Evolutionary conservation across 768 basidiomycete genomes (phyloP).

Genomic region (Tricholoma matsutake): DNA sequence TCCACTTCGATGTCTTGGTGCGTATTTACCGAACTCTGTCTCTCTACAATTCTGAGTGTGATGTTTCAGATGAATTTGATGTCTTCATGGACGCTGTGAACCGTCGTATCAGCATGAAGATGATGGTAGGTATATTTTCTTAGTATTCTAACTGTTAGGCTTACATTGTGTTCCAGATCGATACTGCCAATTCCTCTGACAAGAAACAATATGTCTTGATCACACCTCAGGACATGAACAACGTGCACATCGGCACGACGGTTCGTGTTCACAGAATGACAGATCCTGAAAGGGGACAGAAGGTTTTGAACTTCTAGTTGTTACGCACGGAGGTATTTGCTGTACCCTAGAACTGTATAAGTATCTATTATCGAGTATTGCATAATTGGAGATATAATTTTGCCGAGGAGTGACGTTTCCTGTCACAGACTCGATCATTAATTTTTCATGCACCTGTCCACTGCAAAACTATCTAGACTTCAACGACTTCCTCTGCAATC

Average conservation of each 20-base stretch:
- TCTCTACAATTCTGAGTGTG: conserved; percentile 1
- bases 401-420: too few relatives aligned
- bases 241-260: conserved; percentile 59
- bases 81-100: conserved; percentile 97
- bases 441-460: not conserved
- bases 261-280: conserved; percentile 77
- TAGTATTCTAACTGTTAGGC: not conserved
- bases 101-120: conserved; percentile 89
- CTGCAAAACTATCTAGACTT: not conserved
- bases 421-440: not conserved
- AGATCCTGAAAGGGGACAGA: conserved; percentile 73
- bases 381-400: too few relatives aligned
- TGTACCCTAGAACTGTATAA: not conserved
- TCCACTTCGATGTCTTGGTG: conserved; percentile 88
- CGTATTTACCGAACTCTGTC: conserved; percentile 14
- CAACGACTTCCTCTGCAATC: not conserved
- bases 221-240: conserved; percentile 92
- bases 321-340: not conserved
- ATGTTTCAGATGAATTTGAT: conserved; percentile 82
- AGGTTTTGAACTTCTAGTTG: not conserved
- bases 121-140: conserved; percentile 62
- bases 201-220: conserved; percentile 94
- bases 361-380: too few relatives aligned
- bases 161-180: conserved; percentile 52
- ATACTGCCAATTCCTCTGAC: conserved; percentile 82